Evolutionary conservation across 2,329 filamentous ascomycete genomes (phyloP).

Genomic region (Epichloe aotearoae): DNA sequence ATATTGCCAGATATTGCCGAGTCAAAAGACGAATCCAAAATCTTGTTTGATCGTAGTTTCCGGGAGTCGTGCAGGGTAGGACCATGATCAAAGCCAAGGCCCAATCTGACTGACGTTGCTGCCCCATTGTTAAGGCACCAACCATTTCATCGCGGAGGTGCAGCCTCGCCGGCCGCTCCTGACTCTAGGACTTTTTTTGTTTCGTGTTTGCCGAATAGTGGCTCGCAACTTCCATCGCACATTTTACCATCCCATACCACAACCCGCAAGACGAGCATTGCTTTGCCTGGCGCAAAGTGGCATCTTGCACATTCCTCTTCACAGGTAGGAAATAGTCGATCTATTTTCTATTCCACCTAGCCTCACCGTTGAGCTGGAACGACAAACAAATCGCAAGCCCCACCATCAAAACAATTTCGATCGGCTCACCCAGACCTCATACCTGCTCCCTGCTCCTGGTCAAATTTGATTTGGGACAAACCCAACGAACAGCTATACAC

Average conservation of each 20-base stretch:
- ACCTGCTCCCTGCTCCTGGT: slow-evolving; percentile 9
- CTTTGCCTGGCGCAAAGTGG: slow-evolving; percentile 29
- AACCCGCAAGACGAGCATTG: slow-evolving; percentile 7
- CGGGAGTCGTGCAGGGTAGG: neutral
- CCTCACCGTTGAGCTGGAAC: too few species aligned
- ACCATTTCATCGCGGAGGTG: neutral
- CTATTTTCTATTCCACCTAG: slow-evolving; percentile 10
- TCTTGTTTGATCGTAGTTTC: neutral
- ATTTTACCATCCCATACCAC: slow-evolving; percentile 7
- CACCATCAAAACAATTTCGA: slow-evolving; percentile 4
- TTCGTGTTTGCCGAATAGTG: neutral
- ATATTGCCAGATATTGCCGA: too few species aligned
- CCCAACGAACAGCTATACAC: slow-evolving; percentile 7
- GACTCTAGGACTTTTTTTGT: neutral
- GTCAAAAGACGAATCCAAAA: neutral
- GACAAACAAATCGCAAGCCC: neutral
- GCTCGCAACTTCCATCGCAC: slow-evolving; percentile 10
- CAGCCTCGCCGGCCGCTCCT: neutral
- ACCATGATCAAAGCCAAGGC: too few species aligned
- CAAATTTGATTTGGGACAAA: slow-evolving; percentile 2
- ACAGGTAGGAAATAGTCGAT: slow-evolving; percentile 16
- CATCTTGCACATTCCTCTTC: slow-evolving; percentile 6
- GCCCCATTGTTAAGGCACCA: neutral
- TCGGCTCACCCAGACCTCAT: slow-evolving; percentile 11
- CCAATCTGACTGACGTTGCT: neutral